Percentiles rank a stretch among this genome's conserved stretches.
phyloP scores from a whole-genome alignment of 2,329 filamentous ascomycete species.

The Clonostachys sp. region DNA sequence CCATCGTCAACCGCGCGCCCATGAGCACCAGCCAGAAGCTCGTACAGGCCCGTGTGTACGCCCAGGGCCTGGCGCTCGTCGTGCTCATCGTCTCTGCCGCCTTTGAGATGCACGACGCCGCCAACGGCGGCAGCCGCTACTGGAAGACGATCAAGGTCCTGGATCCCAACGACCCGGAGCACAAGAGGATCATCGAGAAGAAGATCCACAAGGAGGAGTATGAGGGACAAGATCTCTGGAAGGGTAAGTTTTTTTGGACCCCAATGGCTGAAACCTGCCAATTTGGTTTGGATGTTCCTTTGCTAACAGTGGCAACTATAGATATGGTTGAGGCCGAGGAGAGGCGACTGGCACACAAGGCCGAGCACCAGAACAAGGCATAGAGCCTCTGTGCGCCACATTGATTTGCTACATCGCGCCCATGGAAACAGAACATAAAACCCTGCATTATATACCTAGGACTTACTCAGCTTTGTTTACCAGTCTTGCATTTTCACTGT shows the following conservation, averaged over 20 bases:
- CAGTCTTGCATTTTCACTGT: conserved; percentile 1
- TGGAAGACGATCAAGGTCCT: conserved; percentile 83
- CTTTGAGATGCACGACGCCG: conserved; percentile 76
- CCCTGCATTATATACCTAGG: no score
- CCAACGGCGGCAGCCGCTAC: conserved; percentile 61
- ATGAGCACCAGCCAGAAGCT: conserved; percentile 78
- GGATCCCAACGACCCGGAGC: conserved; percentile 76
- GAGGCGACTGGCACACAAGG: conserved; percentile 42
- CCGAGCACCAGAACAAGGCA: no score
- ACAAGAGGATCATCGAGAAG: conserved; percentile 83
- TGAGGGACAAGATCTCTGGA: conserved; percentile 90
- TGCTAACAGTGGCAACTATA: conserved; percentile 19
- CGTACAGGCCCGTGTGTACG: conserved; percentile 91
- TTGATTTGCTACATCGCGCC: no score
- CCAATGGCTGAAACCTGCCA: no score
- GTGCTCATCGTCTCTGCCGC: conserved; percentile 79
- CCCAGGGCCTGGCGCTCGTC: conserved; percentile 81
- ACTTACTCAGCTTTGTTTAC: no score
- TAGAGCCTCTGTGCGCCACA: no score
- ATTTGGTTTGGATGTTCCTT: background rate
- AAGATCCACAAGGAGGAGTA: conserved; percentile 83
- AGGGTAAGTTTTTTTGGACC: conserved; percentile 47
- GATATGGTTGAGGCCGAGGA: conserved; percentile 84
- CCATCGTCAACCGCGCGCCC: conserved; percentile 71
- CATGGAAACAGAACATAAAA: no score